phyloP scores from a whole-genome alignment of 2,329 filamentous ascomycete species.

The Bertia moriformis region DNA sequence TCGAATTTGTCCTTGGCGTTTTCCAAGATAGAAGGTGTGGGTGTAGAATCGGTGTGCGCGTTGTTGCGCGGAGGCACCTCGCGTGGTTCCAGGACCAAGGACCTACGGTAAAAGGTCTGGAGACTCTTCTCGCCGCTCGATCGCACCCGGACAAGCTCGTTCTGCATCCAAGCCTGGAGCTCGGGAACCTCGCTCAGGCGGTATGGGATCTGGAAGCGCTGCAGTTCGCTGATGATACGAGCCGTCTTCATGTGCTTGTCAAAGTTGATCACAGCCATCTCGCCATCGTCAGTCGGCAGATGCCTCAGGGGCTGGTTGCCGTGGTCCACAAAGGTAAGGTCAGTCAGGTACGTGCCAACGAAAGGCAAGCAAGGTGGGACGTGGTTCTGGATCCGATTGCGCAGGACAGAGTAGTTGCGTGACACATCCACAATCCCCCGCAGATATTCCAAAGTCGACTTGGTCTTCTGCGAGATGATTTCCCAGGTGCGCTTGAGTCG shows the following conservation, averaged over 20 bases:
- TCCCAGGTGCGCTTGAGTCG: slow-evolving; percentile 90
- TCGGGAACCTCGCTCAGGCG: slow-evolving; percentile 69
- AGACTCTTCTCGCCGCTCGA: slow-evolving; percentile 38
- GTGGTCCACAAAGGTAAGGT: slow-evolving; percentile 88
- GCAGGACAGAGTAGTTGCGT: slow-evolving; percentile 79
- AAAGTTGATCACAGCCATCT: slow-evolving; percentile 81
- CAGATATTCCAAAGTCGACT: slow-evolving; percentile 62
- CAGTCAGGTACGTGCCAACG: slow-evolving; percentile 88
- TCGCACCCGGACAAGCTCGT: slow-evolving; percentile 56
- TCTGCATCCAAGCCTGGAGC: slow-evolving; percentile 87
- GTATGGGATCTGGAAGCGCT: slow-evolving; percentile 92
- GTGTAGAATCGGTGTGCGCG: not conserved
- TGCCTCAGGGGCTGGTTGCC: slow-evolving; percentile 79
- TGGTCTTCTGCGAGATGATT: slow-evolving; percentile 67
- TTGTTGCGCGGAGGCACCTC: slow-evolving; percentile 22
- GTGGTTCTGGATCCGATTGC: slow-evolving; percentile 69
- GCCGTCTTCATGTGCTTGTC: slow-evolving; percentile 92
- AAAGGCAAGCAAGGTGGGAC: slow-evolving; percentile 89
- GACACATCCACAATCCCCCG: slow-evolving; percentile 77
- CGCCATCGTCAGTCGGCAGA: slow-evolving; percentile 41
- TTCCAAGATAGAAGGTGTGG: not conserved
- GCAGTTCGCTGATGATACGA: slow-evolving; percentile 87
- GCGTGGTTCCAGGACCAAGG: slow-evolving; percentile 67
- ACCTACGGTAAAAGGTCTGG: slow-evolving; percentile 63
- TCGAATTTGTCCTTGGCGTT: slow-evolving; percentile 1